Percentiles rank a stretch among this genome's conserved stretches.
Conservation (phyloP, 2,329 filamentous ascomycete genomes). For the Colletotrichum navitas region DNA sequence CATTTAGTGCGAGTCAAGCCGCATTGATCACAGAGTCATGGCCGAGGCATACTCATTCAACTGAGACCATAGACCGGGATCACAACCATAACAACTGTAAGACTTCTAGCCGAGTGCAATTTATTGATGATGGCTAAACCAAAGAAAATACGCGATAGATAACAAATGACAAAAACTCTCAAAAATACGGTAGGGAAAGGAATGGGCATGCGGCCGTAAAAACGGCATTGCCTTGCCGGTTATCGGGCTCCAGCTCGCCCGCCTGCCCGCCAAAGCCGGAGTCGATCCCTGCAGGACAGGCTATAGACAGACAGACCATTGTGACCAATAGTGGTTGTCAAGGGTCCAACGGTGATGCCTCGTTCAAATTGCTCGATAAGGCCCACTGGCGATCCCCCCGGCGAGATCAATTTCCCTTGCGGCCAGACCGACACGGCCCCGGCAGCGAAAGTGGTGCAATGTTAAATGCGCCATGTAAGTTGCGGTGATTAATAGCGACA, state of each 20-base stretch:
- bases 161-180: neutral
- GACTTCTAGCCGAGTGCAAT: no score
- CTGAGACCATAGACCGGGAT: no score
- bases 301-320: neutral
- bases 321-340: neutral
- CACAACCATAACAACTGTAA: no score
- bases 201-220: neutral
- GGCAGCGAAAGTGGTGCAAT: no score
- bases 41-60: no score
- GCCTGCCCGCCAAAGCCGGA: neutral
- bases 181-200: neutral
- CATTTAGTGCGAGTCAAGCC: no score
- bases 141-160: neutral
- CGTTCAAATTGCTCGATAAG: neutral
- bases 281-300: neutral
- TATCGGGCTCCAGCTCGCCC: neutral
- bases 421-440: neutral
- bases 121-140: neutral
- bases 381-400: neutral
- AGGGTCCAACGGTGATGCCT: neutral
- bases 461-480: neutral
- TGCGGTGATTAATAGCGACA: neutral
- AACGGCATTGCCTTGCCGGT: conserved; percentile 1
- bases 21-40: no score
- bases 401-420: neutral